These are phyloP conservation scores for Pseudoturritis turrita DNA, from an alignment of 345 rosid species.

Conservation along the genomic window DNA sequence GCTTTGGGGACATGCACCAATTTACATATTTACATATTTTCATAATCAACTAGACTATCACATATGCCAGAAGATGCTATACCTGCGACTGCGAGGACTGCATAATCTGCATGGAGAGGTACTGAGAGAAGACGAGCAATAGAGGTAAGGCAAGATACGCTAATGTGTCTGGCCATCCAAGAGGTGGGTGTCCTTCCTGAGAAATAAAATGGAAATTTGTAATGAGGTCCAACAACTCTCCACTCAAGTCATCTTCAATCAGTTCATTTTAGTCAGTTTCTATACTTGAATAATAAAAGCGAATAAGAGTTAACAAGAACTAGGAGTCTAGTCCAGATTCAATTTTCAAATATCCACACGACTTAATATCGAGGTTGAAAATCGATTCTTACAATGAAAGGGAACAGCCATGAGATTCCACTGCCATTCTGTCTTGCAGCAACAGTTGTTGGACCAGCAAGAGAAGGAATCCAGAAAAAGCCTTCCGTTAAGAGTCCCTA, in stretches of 20 bases:
- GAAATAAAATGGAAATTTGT: neutral
- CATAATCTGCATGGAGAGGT: constrained; percentile 80
- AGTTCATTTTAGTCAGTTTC: neutral
- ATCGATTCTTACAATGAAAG: constrained; percentile 60
- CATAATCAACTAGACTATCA: neutral
- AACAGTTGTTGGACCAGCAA: constrained; percentile 89
- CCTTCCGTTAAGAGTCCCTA: constrained; percentile 98
- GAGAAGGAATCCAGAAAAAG: constrained; percentile 97
- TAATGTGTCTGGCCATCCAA: constrained; percentile 87
- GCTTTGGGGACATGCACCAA: neutral
- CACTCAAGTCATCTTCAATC: neutral
- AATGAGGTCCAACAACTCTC: neutral
- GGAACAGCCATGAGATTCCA: constrained; percentile 94
- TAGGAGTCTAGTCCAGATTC: neutral
- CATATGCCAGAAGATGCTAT: neutral
- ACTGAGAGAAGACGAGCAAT: constrained; percentile 68
- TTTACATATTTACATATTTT: neutral
- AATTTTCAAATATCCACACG: neutral
- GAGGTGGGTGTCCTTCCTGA: constrained; percentile 98
- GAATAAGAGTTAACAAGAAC: neutral
- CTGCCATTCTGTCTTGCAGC: constrained; percentile 84
- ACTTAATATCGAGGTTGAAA: neutral
- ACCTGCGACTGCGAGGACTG: constrained; percentile 93
- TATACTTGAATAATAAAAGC: neutral
- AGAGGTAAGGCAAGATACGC: constrained; percentile 93